Evolutionary conservation across 208 protist genomes (phyloP).

Genomic region (Angomonas ambiguus): DNA sequence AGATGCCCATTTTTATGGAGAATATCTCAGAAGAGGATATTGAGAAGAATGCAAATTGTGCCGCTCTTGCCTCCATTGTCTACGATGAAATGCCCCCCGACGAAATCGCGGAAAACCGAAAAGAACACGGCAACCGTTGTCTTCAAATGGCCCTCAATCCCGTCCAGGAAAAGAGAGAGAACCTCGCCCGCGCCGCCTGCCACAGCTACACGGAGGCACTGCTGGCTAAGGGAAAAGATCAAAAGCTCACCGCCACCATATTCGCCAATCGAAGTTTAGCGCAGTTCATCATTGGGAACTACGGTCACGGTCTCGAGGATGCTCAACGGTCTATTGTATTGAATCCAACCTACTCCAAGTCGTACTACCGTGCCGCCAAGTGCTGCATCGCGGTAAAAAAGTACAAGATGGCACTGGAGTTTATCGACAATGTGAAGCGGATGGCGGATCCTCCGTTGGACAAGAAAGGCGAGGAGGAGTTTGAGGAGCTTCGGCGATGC

Average conservation of each 20-base stretch:
- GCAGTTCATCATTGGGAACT: slow-evolving; percentile 87
- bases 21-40: slow-evolving; percentile 80
- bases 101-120: slow-evolving; percentile 81
- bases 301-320: slow-evolving; percentile 77
- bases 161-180: slow-evolving; percentile 64
- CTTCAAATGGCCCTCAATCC: slow-evolving; percentile 77
- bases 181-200: slow-evolving; percentile 71
- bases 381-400: slow-evolving; percentile 66
- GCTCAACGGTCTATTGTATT: slow-evolving; percentile 77
- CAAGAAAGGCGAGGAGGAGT: slow-evolving; percentile 31
- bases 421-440: slow-evolving; percentile 44
- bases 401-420: slow-evolving; percentile 60
- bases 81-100: slow-evolving; percentile 83
- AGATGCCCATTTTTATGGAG: slow-evolving; percentile 90
- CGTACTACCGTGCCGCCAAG: slow-evolving; percentile 82
- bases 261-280: slow-evolving; percentile 84
- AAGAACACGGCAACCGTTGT: slow-evolving; percentile 79
- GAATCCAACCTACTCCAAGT: slow-evolving; percentile 76
- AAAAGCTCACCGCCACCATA: slow-evolving; percentile 51
- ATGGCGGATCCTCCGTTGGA: slow-evolving; percentile 33
- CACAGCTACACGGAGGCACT: slow-evolving; percentile 85
- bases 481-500: slow-evolving; percentile 47
- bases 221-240: slow-evolving; percentile 73
- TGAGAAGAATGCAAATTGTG: slow-evolving; percentile 66
- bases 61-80: slow-evolving; percentile 74